Evolutionary conservation across 2,329 filamentous ascomycete species (phyloP).

Genomic region (Diplodia sapinea): DNA sequence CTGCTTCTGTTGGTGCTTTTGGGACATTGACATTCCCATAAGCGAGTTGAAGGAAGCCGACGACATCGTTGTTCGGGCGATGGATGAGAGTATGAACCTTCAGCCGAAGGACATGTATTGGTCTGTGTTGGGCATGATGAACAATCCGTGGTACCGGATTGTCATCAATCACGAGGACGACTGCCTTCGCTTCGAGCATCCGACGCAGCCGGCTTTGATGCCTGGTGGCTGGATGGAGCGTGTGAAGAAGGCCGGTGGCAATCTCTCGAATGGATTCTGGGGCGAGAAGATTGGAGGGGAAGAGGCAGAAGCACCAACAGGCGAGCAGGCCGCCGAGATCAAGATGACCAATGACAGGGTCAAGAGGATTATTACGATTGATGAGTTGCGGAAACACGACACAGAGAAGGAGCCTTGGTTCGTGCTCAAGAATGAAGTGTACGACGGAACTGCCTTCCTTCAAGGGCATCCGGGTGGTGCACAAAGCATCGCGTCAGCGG

Average conservation of each 20-base stretch:
- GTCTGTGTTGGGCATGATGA: conserved; percentile 97
- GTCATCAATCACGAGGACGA: conserved; percentile 72
- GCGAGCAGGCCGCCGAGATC: conserved; percentile 67
- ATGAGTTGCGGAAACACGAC: conserved; percentile 74
- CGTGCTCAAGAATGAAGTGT: conserved; percentile 85
- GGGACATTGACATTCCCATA: conserved; percentile 73
- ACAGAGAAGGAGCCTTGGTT: conserved; percentile 78
- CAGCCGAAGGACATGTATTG: conserved; percentile 96
- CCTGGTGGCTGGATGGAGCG: conserved; percentile 92
- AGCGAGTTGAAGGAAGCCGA: conserved; percentile 66
- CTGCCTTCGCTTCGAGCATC: conserved; percentile 80
- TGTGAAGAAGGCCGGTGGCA: conserved; percentile 80
- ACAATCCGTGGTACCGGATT: conserved; percentile 91
- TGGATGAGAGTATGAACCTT: conserved; percentile 87
- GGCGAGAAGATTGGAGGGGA: conserved; percentile 71
- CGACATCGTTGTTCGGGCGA: conserved; percentile 80
- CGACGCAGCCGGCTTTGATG: conserved; percentile 78
- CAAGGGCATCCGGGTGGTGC: conserved; percentile 85
- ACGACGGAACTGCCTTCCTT: conserved; percentile 81
- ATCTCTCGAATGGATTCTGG: conserved; percentile 83
- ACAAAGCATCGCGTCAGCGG: conserved; percentile 79
- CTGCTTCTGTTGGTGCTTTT: conserved; percentile 92
- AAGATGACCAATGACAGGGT: conserved; percentile 76
- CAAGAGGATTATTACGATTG: conserved; percentile 67
- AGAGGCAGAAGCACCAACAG: conserved; percentile 47